Evolutionary conservation across 2,329 filamentous ascomycete species (phyloP), one percentile per base, ranked within the genome.

Genomic region (Stagonosporopsis tanaceti): DNA sequence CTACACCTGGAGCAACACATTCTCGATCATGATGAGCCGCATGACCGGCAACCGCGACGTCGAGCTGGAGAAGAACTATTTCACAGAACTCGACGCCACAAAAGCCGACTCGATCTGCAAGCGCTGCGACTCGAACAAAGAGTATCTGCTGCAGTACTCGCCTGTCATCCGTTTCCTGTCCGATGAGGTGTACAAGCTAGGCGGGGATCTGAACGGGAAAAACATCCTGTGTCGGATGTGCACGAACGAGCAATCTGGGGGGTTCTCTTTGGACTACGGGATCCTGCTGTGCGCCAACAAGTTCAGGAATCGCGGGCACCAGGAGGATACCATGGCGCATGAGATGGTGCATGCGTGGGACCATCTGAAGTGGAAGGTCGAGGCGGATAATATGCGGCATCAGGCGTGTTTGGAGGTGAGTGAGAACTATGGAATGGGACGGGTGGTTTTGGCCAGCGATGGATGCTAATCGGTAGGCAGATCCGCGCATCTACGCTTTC

Each of bases 281-380:
- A 97, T 99, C 62, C 75, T 96, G 71, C 83, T 99, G 22, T 99
- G 95, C 78, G 92, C 95, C 48, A 99, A 99, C 78, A 89, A 95
- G 78, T 86, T 98, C 73, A 83, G 89, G 57, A 88, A 92, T 72
- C 82, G 87, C 55, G 88, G 88, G 30, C 92, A 97, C 74, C 77
- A 97, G 66, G 95, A 99, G 80, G 95, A 99, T 76, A 97, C 93
- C 11, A 81, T 99, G 71, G 89, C 93, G 27, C 95, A 99, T 77
- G 95, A 99, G 80, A 96, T 99, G 92, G 90, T 99, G 50, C 95
- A 99, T 76, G 93, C 93, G 1, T 98, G 93, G 83, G 95, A 99
- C 75, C 90, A 96, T 75, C 73, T 98, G 67, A 82, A 94, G 62
- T 99, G 92, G 82, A 95, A 97, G 78, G 88, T 97, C 41, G 89